Base-by-base conservation (phyloP, 768 basidiomycete species). In the Tylopilus cervinicoccineus region DNA sequence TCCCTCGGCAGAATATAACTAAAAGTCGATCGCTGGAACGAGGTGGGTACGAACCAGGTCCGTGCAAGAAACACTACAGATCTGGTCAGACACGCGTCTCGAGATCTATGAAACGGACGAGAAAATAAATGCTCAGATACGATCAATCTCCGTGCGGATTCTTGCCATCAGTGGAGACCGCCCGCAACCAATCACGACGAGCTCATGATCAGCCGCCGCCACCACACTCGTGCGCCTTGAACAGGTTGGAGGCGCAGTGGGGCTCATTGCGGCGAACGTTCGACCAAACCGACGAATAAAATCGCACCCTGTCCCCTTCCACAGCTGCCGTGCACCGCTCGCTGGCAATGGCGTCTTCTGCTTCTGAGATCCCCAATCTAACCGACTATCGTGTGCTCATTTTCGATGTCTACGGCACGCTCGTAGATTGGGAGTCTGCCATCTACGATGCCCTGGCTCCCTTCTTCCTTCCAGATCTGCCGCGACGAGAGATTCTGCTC, bases 361-460 rank as follows among this genome's bases (percentile, higher is more conserved):
- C 47, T 48, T 39, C 52, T 28, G 29, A 45, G 24, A 24, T 36
- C 13, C 43, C 23, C 12, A 54, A 50, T 39, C 53, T 63, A 29
- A 59, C 54, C 13, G 32, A 52, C 3, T 53, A 66, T 43, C 52
- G 46, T 16, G 76, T 75, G 20, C 74, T 89, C 36, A 70, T 87
- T 40, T 86, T 87, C 60, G 88, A 91, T 54, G 83, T 86, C 51
- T 89, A 88, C 53, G 87, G 83, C 4, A 90, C 88, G 1, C 77
- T 89, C 42, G 68, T 79, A 37, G 83, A 90, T 63, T 89, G 87
- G 87, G 86, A 89, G 65, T 73, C 76, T 6, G 83, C 84, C 14
- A 75, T 90, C 43, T 77, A 76, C 65, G 60, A 70, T 12, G 76
- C 70, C 1, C 70, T 89, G 26, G 24, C n/a, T n/a, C 20, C 48